phyloP scores from a whole-genome alignment of 176 grass and related monocot genomes.

The Aegilops umbellulata region DNA sequence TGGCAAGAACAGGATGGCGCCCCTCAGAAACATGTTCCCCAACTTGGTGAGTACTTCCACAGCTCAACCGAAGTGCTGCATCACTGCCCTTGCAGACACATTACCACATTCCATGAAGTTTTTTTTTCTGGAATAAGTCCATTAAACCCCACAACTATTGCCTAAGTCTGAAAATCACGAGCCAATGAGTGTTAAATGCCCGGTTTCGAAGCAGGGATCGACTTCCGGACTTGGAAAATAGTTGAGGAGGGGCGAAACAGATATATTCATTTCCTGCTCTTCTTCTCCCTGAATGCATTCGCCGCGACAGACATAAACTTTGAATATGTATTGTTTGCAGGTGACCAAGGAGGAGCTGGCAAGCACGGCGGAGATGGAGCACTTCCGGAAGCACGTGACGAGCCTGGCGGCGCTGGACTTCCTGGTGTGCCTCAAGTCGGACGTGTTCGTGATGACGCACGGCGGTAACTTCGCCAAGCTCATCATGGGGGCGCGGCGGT shows the following conservation, averaged over 20 bases:
- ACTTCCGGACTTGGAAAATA: background rate
- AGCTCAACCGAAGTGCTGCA: too few relatives aligned
- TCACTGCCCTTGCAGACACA: too few relatives aligned
- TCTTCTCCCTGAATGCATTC: background rate
- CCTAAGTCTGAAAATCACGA: background rate
- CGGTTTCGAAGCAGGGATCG: background rate
- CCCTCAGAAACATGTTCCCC: constrained; percentile 95
- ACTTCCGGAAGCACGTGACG: constrained; percentile 82
- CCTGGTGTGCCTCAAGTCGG: constrained; percentile 80
- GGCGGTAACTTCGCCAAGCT: constrained; percentile 87
- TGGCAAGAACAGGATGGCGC: constrained; percentile 91
- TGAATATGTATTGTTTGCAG: constrained; percentile 7
- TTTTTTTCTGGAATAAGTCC: too few relatives aligned
- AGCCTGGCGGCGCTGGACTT: constrained; percentile 86
- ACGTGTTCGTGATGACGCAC: constrained; percentile 84
- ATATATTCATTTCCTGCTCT: background rate
- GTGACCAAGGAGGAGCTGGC: constrained; percentile 84
- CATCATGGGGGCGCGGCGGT: constrained; percentile 70
- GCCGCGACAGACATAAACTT: background rate
- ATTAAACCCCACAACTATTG: background rate
- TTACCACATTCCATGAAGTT: too few relatives aligned
- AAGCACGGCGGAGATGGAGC: constrained; percentile 57
- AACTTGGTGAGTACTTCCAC: constrained; percentile 57
- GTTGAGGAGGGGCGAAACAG: background rate
- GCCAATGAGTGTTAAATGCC: background rate